Evolutionary conservation across 2,329 filamentous ascomycete genomes (phyloP), one percentile per base, ranked within the genome.

Genomic region (Escovopsis sp.): DNA sequence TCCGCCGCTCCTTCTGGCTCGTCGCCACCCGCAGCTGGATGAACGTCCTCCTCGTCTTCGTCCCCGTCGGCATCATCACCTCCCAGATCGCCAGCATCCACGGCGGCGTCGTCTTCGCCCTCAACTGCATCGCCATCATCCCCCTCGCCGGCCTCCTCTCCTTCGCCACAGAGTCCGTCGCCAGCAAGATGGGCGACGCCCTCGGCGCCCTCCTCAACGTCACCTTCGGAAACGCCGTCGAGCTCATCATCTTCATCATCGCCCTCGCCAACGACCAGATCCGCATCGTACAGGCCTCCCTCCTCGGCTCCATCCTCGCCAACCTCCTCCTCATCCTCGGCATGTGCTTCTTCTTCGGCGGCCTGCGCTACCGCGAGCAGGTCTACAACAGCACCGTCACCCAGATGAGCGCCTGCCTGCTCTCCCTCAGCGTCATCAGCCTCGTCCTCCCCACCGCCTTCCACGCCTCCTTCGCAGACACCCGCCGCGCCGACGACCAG

Each of bases 341-440:
- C 49, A 94, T 94, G 85, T 77, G 78, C 38, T 94, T 94, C 56
- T 70, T 93, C 35, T 61, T 92, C 17, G 87, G 87, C 50, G 87
- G 86, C 43, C 62, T 94, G 36, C 77, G 85, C 42, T 94, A 76
- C 56, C 79, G 81, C 53, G 87, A 94, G 62, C 87, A 94, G 64
- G 78, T 94, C 42, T 94, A 94, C 61, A 94, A 94, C 60, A 90
- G 77, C 58, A 94, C 84, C 16, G 84, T 94, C 39, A 94, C 86
- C 1, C 86, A 94, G 55, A 94, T 94, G 84, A 94, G 85, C 53
- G 87, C 87, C 35, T 93, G 85, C 60, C 66, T 94, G 47, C 71
- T 94, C 46, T 92, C 84, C 63, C 58, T 94, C 56, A 87, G 82
- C 51, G 87, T 93, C 41, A 87, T 84, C 58, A 94, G 86, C 62